Evolutionary conservation across 2,329 filamentous ascomycete species (phyloP), one percentile per base, ranked within the genome.

Genomic region (Sporothrix schenckii): DNA sequence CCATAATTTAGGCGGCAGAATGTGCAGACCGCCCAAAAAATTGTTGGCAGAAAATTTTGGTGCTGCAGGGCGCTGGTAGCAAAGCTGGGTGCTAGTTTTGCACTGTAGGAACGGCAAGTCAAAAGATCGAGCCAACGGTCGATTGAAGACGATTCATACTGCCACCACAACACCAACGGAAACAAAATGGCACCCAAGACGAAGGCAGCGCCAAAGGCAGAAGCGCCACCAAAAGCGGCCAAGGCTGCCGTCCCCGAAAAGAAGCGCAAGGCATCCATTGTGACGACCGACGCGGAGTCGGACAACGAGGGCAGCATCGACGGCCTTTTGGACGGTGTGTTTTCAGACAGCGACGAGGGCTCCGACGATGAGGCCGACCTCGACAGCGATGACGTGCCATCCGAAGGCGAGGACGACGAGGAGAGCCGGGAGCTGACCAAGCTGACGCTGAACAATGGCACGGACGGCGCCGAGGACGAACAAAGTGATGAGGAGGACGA

Each of bases 191-290:
- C 77, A 72, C 76, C 80, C 58, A 78, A 77, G 74, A 79, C 81
- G 71, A 67, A 66, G 49, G 49, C 24, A 19, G 21, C 76, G 78
- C 41, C 41, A 3, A 44, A 44, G 41, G 41, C 41, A 16, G 41
- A 7, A 13, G 16, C 11, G 41, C 0, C 60, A 83, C 80, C 44
- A 84, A 66, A 47, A n/a, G 39, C 39, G 5, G 39, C 41, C 41
- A 68, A 68, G 16, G 50, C 58, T 10, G 58, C 21, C 1, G n/a
- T 21, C 41, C 34, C 54, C 1, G 66, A 68, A 2, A 72, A 86
- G 78, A 92, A 92, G 83, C 87, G 90, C 74, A 92, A 91, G 80
- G 86, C 86, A 72, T 83, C 87, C 24, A 85, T 83, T 30, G 82
- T 83, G 44, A 86, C 88, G 74, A 80, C 83, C 16, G 82, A 86